These are phyloP conservation scores for Cryptosporidium parvum DNA, from an alignment of 169 alveolate species.

Conservation along the genomic window DNA sequence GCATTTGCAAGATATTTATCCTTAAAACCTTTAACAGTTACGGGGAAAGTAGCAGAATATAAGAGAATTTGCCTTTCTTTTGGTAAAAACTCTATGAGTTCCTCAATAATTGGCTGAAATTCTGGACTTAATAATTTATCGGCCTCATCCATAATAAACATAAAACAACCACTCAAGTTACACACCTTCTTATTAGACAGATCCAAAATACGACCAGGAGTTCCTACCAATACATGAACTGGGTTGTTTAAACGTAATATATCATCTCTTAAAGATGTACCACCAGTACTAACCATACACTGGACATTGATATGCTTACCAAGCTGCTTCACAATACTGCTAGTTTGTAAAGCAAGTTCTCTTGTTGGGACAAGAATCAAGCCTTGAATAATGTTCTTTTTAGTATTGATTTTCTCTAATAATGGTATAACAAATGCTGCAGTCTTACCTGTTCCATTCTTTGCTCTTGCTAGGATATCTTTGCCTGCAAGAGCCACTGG, in stretches of 20 bases:
- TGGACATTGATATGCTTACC: slow-evolving; percentile 97
- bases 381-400: slow-evolving; percentile 85
- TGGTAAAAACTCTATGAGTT: slow-evolving; percentile 93
- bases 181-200: slow-evolving; percentile 95
- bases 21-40: slow-evolving; percentile 95
- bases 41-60: slow-evolving; percentile 99
- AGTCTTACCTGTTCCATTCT: slow-evolving; percentile 99
- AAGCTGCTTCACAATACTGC: slow-evolving; percentile 94
- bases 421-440: slow-evolving; percentile 98
- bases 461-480: slow-evolving; percentile 98
- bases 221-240: slow-evolving; percentile 98
- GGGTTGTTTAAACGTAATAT: slow-evolving; percentile 94
- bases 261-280: slow-evolving; percentile 97
- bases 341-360: slow-evolving; percentile 96
- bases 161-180: slow-evolving; percentile 90
- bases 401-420: slow-evolving; percentile 91
- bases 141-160: slow-evolving; percentile 97
- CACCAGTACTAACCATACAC: slow-evolving; percentile 99
- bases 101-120: slow-evolving; percentile 96
- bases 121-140: slow-evolving; percentile 98
- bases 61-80: slow-evolving; percentile 93
- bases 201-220: slow-evolving; percentile 98
- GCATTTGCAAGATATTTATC: slow-evolving; percentile 95
- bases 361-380: slow-evolving; percentile 96
- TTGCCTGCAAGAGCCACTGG: slow-evolving; percentile 97